A percentile compares a stretch with the other conserved stretches of the same genome.
Evolutionary conservation across 805 yeast species (phyloP).

Genomic region (Teunomyces lycoperdinae): DNA sequence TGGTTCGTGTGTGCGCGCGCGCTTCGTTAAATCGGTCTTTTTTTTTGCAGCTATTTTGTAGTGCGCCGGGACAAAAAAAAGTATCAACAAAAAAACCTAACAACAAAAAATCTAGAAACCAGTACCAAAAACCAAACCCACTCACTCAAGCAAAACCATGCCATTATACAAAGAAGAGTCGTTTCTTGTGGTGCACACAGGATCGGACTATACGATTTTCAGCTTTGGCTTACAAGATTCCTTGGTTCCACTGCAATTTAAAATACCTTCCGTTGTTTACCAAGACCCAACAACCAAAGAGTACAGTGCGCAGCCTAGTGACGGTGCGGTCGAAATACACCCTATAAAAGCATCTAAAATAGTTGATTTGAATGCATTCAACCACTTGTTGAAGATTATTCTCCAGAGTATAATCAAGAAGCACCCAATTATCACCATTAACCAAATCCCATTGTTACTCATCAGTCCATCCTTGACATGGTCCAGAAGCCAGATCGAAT

Average conservation of each 20-base stretch:
- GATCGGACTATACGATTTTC: conserved; percentile 70
- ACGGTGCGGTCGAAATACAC: conserved; percentile 39
- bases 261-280: conserved; percentile 77
- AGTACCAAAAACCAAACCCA: background rate
- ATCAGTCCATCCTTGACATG: conserved; percentile 62
- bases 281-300: conserved; percentile 35
- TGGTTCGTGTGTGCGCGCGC: too few relatives aligned
- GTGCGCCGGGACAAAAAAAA: background rate
- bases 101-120: background rate
- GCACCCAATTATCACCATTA: conserved; percentile 47
- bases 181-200: conserved; percentile 67
- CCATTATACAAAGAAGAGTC: conserved; percentile 45
- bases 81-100: background rate
- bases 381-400: conserved; percentile 52
- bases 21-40: background rate
- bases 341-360: conserved; percentile 70
- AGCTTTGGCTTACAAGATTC: conserved; percentile 79
- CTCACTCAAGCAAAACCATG: conserved; percentile 21
- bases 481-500: conserved; percentile 67
- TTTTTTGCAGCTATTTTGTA: background rate
- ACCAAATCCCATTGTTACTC: conserved; percentile 69
- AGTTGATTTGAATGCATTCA: conserved; percentile 65
- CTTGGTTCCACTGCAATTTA: conserved; percentile 69
- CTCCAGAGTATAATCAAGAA: conserved; percentile 37
- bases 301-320: conserved; percentile 39